These are phyloP conservation scores for Takashimella koratensis DNA, from an alignment of 1,284 basidiomycete species.

Conservation along the genomic window DNA sequence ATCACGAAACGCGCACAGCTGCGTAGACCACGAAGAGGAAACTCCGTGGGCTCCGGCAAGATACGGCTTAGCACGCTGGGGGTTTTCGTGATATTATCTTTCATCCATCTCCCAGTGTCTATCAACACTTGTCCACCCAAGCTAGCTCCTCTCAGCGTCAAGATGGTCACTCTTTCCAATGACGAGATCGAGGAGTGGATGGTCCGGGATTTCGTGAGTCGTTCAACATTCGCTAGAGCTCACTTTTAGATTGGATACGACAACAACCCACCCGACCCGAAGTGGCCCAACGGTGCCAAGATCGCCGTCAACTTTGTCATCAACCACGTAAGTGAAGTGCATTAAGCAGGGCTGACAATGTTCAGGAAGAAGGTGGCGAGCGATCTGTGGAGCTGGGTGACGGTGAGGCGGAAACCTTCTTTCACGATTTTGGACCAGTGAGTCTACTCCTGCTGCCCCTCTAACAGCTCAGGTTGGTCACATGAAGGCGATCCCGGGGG, in stretches of 20 bases:
- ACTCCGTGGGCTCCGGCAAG: too few species aligned
- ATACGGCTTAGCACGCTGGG: too few species aligned
- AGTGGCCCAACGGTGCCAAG: slow-evolving; percentile 13
- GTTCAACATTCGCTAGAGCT: not conserved
- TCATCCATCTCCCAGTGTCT: too few species aligned
- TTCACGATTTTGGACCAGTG: not conserved
- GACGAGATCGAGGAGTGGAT: not conserved
- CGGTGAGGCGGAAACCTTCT: not conserved
- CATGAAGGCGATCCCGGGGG: not conserved
- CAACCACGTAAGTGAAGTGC: not conserved
- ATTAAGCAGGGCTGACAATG: not conserved
- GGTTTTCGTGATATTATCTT: too few species aligned
- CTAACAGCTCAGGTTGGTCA: not conserved
- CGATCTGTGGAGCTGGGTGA: not conserved
- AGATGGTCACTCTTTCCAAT: not conserved
- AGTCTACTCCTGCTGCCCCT: too few species aligned
- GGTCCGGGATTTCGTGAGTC: not conserved
- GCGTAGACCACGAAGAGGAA: too few species aligned
- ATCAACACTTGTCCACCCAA: not conserved
- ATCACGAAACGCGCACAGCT: too few species aligned
- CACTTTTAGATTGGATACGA: slow-evolving; percentile 7
- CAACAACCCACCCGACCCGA: slow-evolving; percentile 8
- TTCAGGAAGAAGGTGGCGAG: not conserved
- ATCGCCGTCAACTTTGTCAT: slow-evolving; percentile 14
- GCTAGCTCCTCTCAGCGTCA: not conserved